Evolutionary conservation across 2,329 filamentous ascomycete genomes (phyloP).

Genomic region (Leptographium galeiforme): DNA sequence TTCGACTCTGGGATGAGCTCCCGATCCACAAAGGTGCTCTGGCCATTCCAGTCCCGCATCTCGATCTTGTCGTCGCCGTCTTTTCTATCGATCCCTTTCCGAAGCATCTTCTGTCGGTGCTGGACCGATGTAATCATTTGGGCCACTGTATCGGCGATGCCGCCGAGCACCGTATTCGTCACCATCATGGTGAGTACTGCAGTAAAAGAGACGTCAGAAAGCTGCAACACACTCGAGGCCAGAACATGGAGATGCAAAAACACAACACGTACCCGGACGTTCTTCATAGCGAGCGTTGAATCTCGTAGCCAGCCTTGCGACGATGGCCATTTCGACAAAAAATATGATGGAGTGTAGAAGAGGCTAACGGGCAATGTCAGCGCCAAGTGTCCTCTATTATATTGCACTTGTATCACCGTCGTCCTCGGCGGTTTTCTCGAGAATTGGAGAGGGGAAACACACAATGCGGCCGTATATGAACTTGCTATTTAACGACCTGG

Average conservation of each 20-base stretch:
- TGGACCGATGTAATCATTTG: conserved; percentile 82
- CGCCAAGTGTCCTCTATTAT: conserved; percentile 7
- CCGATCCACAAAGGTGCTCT: conserved; percentile 51
- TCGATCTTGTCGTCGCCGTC: conserved; percentile 77
- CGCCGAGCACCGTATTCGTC: conserved; percentile 89
- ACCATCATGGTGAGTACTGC: conserved; percentile 96
- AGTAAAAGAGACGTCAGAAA: neutral
- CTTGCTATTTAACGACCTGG: conserved; percentile 54
- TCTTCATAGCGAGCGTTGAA: conserved; percentile 93
- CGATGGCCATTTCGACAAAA: conserved; percentile 75
- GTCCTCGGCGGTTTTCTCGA: neutral
- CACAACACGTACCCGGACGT: conserved; percentile 52
- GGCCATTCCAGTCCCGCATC: conserved; percentile 74
- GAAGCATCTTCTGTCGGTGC: conserved; percentile 50
- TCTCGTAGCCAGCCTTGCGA: conserved; percentile 67
- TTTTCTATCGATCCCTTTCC: conserved; percentile 43
- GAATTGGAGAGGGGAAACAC: neutral
- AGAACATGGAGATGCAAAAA: neutral
- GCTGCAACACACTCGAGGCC: neutral
- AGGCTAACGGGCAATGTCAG: conserved; percentile 41
- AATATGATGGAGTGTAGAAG: conserved; percentile 75
- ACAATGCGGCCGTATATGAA: conserved; percentile 64
- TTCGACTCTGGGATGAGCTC: conserved; percentile 56
- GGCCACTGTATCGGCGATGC: conserved; percentile 90
- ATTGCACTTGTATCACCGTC: neutral